Percentiles rank a stretch among this genome's conserved stretches.
phyloP scores from a whole-genome alignment of 2,329 filamentous ascomycete genomes.

The Ramularia collo-cygni region DNA sequence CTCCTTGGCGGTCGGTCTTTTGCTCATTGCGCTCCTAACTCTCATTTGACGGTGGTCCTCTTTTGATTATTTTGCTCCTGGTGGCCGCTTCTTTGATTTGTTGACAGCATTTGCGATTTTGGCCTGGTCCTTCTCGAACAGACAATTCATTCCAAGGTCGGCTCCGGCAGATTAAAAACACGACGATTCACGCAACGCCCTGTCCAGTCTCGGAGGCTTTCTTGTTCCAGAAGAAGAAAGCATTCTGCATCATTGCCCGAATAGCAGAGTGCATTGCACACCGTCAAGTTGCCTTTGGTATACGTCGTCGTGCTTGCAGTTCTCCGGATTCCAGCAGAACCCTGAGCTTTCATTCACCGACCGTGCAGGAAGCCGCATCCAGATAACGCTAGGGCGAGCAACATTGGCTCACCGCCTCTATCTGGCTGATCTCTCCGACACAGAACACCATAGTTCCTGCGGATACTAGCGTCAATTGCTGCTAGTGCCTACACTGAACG shows the following conservation, averaged over 20 bases:
- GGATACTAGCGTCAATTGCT: conserved; percentile 4
- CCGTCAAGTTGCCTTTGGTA: not conserved
- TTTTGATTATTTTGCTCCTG: conserved; percentile 11
- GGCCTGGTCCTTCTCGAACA: no score
- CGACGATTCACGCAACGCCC: no score
- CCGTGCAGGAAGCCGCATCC: not conserved
- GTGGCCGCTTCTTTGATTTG: conserved; percentile 9
- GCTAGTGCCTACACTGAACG: conserved; percentile 5
- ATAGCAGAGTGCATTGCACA: not conserved
- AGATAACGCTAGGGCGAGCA: not conserved
- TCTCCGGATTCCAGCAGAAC: not conserved
- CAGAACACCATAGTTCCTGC: conserved; percentile 7
- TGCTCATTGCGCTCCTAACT: conserved; percentile 15
- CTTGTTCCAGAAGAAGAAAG: no score
- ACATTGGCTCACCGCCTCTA: conserved; percentile 1
- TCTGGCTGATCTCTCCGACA: not conserved
- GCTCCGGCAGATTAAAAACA: no score
- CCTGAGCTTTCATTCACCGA: conserved; percentile 2
- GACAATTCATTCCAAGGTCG: no score
- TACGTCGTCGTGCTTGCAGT: conserved; percentile 1
- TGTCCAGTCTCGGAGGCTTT: no score
- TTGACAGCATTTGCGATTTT: conserved; percentile 7
- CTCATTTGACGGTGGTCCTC: conserved; percentile 14
- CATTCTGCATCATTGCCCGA: no score
- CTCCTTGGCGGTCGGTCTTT: conserved; percentile 15